Conservation (phyloP, 2,329 filamentous ascomycete genomes). For the Gaeumannomyces tritici region DNA sequence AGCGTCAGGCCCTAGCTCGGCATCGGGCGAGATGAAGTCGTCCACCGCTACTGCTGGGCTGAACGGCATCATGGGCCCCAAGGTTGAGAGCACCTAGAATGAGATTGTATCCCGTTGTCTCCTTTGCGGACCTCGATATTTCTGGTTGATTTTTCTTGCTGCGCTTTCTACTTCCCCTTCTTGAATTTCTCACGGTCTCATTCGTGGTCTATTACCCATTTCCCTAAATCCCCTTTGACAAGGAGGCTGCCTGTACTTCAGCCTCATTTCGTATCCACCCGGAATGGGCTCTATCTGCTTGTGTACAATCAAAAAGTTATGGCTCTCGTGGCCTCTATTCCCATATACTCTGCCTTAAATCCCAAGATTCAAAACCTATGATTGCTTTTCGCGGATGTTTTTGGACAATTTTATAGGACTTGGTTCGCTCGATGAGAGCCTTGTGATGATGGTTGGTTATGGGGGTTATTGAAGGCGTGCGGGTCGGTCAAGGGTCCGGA, state of each 20-base stretch:
- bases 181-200: background rate
- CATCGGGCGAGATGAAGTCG: slow-evolving; percentile 40
- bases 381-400: background rate
- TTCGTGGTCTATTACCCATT: background rate
- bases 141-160: background rate
- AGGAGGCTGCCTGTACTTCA: background rate
- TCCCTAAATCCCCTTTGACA: background rate
- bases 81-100: slow-evolving; percentile 29
- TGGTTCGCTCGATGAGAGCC: no score
- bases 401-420: background rate
- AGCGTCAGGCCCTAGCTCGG: slow-evolving; percentile 28
- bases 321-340: background rate
- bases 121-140: background rate
- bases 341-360: background rate
- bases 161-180: background rate
- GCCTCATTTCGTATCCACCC: background rate
- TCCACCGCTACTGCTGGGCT: slow-evolving; percentile 36
- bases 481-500: no score
- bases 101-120: background rate
- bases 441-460: background rate
- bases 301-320: background rate
- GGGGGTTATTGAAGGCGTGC: no score
- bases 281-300: background rate
- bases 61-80: slow-evolving; percentile 36
- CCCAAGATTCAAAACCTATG: background rate